Base-by-base conservation (phyloP, 192 early-diverging fungal species). In the Chytriomyces hyalinus region DNA sequence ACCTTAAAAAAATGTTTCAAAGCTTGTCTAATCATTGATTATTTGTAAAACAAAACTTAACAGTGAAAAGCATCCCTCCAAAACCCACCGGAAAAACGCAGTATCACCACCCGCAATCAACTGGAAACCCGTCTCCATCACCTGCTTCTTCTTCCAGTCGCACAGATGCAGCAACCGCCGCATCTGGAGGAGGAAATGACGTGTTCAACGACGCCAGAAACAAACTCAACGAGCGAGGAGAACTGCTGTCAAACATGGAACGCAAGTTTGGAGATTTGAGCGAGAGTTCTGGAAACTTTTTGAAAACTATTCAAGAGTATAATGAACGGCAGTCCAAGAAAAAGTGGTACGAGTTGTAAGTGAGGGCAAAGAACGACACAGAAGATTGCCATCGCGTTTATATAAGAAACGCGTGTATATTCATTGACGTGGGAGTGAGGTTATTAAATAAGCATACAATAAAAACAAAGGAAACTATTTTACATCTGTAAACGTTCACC, bases 211-310 rank as follows among this genome's bases (percentile, higher is more conserved):
- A 75, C 49, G 53, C 73, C 9, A 75, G 43, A 75, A 75, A 79
- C 78, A 67, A 75, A 53, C 74, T 94, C 57, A 90, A 90, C 77
- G 92, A 94, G 70, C 87, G 92, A 57, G 90, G 92, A 13, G 88
- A 94, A 71, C 77, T 80, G 47, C 76, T 94, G 36, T 70, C 80
- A 3, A 67, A 90, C 47, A 68, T 94, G 44, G 85, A 89, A 49
- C 61, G 85, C 17, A 91, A 89, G 75, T 87, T 91, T 65, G 75
- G 78, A 10, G 90, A 90, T 50, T 82, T 92, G 76, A 82, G 49
- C 57, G 81, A 86, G 45, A 80, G 88, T 3, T 82, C 86, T 7
- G 77, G 79, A 57, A 80, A 78, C 61, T 94, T 94, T 77, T 77
- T 90, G 62, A 82, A 80, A 24, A 84, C 86, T 6, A 84, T 90